Evolutionary conservation across 257 asterid species (phyloP), one percentile per base, ranked within the genome.

Genomic region (Scutellaria galericulata): DNA sequence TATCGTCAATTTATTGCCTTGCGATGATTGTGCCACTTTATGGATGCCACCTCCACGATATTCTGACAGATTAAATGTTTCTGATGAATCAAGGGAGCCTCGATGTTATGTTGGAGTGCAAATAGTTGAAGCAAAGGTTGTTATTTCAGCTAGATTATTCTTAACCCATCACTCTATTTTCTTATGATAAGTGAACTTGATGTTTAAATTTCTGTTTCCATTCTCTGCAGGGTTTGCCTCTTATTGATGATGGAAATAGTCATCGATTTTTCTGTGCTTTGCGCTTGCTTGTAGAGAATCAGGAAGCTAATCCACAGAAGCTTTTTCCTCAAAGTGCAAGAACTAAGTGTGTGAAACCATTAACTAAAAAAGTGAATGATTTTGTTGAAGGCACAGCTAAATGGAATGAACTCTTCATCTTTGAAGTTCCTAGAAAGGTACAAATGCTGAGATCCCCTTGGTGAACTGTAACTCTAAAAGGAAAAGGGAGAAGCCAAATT

Each of bases 241-340:
- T 92, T 77, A 80, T 85, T 74, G 98, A 95, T 79, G 99, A 95
- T 82, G 99, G 99, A 77, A 95, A 92, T 76, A 87, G 99, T 73
- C 95, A 88, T 77, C 86, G 82, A 61, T 84, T 84, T 78, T 95
- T 95, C 86, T 92, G 99, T 60, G 98, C 99, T 79, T 78, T 95
- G 88, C 95, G 99, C 68, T 85, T 95, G 82, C 89, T 95, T 71
- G 91, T 92, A 63, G 98, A 87, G 82, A 95, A 86, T 86, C 98
- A 90, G 79, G 99, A 90, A 56, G 80, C 87, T 72, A 90, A 84
- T 84, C 89, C 88, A 53, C 99, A 90, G 74, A 92, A 84, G 91
- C 91, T 92, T 82, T 95, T 95, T 75, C 99, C 98, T 64, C 99
- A 95, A 84, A 95, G 98, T 86, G 99, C 99, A 35, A 90, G 99